Conservation (phyloP, 306 rosid species). For the Arachis stenosperma region DNA sequence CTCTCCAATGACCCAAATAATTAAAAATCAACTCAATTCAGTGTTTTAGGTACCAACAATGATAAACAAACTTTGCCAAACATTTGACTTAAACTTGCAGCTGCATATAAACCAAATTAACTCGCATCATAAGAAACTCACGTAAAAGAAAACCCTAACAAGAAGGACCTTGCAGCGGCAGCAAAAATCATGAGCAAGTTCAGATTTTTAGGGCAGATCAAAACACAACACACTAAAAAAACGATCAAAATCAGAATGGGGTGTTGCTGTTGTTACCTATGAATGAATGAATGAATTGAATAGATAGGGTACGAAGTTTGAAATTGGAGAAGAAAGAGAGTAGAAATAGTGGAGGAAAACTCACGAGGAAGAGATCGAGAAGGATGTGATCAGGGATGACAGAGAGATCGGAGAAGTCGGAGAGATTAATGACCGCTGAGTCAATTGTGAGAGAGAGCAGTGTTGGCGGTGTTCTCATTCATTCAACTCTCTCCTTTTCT, state of each 20-base stretch:
- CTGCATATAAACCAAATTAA: not conserved
- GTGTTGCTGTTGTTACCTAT: not conserved
- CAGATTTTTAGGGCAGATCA: conserved; percentile 22
- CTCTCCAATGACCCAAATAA: not conserved
- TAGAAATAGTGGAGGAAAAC: not conserved
- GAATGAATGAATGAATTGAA: not conserved
- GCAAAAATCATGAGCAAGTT: not conserved
- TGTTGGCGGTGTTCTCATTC: conserved; percentile 94
- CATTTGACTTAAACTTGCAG: not conserved
- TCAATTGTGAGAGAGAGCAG: conserved; percentile 79
- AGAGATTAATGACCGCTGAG: conserved; percentile 84
- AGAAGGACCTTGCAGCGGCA: not conserved
- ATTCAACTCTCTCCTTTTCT: conserved; percentile 19
- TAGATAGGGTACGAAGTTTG: no score
- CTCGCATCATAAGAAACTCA: not conserved
- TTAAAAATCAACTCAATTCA: not conserved
- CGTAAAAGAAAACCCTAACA: not conserved
- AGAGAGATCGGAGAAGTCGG: conserved; percentile 86
- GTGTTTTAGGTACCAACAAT: conserved; percentile 6
- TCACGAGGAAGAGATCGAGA: conserved; percentile 75
- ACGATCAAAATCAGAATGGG: not conserved
- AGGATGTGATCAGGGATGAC: conserved; percentile 91
- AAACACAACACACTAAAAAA: not conserved
- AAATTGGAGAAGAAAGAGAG: not conserved
- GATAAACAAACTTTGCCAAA: not conserved